Conservation (phyloP, 2,329 filamentous ascomycete species). For the Aureobasidium sp. region DNA sequence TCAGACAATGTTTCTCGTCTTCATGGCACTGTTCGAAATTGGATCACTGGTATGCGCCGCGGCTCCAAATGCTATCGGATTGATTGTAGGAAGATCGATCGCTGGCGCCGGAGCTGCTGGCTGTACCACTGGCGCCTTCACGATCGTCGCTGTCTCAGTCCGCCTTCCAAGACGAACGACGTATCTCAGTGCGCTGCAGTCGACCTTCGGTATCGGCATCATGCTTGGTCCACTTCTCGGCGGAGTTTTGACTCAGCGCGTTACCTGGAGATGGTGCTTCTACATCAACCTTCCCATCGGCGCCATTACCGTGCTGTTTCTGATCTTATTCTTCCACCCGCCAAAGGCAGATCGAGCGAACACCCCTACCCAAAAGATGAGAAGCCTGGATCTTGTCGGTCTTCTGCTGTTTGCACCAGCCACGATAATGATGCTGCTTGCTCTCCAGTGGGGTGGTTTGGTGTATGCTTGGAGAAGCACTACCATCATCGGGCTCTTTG, state of each 20-base stretch:
- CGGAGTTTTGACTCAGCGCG: constrained; percentile 37
- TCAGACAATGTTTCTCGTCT: constrained; percentile 26
- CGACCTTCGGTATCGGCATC: constrained; percentile 32
- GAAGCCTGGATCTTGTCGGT: constrained; percentile 25
- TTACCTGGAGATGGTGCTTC: constrained; percentile 36
- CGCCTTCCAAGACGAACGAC: constrained; percentile 35
- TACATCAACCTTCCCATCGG: constrained; percentile 47
- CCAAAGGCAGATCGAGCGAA: constrained; percentile 14
- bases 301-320: constrained; percentile 5
- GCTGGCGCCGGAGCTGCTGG: constrained; percentile 37
- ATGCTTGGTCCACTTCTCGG: constrained; percentile 40
- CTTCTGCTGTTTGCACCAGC: neutral
- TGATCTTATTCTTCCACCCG: constrained; percentile 8
- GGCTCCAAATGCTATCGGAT: constrained; percentile 27
- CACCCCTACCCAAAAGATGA: constrained; percentile 26
- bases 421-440: constrained; percentile 36
- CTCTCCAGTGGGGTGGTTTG: constrained; percentile 40
- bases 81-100: constrained; percentile 38
- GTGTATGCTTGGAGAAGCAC: constrained; percentile 32
- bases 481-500: constrained; percentile 41
- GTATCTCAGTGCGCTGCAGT: constrained; percentile 33
- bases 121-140: constrained; percentile 27
- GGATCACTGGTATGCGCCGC: constrained; percentile 50
- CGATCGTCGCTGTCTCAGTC: constrained; percentile 40
- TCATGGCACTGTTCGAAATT: constrained; percentile 45